Percentiles rank a stretch among this genome's conserved stretches.
These are phyloP conservation scores for Leishmania turanica DNA, from an alignment of 208 protist genomes.

Conservation along the genomic window DNA sequence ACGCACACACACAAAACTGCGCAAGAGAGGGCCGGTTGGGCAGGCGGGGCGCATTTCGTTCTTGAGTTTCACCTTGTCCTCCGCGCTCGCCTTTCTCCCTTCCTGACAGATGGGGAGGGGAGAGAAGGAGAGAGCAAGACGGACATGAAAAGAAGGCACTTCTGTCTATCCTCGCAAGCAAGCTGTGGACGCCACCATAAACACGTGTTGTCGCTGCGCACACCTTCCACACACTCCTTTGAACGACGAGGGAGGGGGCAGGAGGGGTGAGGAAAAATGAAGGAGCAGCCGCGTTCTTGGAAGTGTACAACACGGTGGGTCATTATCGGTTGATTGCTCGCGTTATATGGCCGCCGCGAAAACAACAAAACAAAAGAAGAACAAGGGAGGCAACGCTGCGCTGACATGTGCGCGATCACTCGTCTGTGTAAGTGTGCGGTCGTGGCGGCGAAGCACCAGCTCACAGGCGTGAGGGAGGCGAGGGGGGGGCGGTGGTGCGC, in stretches of 20 bases:
- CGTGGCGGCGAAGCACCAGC: neutral
- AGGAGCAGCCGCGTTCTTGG: neutral
- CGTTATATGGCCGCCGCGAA: neutral
- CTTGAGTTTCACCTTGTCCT: too few relatives aligned
- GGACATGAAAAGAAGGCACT: neutral
- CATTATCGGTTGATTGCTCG: neutral
- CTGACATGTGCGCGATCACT: neutral
- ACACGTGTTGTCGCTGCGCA: neutral
- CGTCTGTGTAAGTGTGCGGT: neutral
- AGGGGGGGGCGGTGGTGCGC: neutral
- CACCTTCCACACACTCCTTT: neutral
- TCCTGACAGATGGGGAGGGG: too few relatives aligned
- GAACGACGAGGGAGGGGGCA: too few relatives aligned
- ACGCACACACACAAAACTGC: neutral
- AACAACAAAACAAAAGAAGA: neutral
- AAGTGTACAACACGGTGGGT: neutral
- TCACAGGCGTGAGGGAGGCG: neutral
- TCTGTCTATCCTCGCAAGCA: neutral
- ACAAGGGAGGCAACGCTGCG: neutral
- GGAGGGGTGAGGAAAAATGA: neutral
- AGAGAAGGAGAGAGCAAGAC: too few relatives aligned
- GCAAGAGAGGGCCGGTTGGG: too few relatives aligned
- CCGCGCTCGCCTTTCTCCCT: too few relatives aligned
- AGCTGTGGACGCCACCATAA: neutral
- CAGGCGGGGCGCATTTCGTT: neutral